Evolutionary conservation across 345 rosid species (phyloP).

Genomic region (Linum lewisii): DNA sequence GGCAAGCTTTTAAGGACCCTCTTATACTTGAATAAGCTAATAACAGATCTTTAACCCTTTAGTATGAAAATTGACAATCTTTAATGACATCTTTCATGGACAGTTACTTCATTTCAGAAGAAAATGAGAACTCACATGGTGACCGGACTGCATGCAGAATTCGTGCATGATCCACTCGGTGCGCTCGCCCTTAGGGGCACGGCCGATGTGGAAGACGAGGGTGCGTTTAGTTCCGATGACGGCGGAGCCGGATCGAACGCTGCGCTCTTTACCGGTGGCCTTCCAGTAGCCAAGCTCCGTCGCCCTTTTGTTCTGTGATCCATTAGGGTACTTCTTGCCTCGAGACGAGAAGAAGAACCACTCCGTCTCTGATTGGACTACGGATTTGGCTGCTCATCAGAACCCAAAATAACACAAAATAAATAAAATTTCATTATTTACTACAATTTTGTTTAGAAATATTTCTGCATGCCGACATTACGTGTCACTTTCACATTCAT

Average conservation of each 20-base stretch:
- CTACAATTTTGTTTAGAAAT: too few relatives aligned
- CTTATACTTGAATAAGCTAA: too few relatives aligned
- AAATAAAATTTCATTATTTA: too few relatives aligned
- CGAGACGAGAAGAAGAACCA: conserved; percentile 88
- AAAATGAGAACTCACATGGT: conserved; percentile 47
- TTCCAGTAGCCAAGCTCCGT: conserved; percentile 87
- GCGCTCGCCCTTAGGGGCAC: conserved; percentile 85
- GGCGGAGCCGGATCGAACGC: conserved; percentile 44
- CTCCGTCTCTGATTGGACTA: conserved; percentile 58
- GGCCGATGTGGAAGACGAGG: conserved; percentile 77
- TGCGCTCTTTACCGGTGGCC: conserved; percentile 84
- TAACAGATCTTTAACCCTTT: too few relatives aligned
- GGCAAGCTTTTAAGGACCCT: too few relatives aligned
- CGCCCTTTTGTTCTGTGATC: conserved; percentile 72
- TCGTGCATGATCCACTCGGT: conserved; percentile 98
- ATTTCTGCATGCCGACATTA: background rate
- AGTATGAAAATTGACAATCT: too few relatives aligned
- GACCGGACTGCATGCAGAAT: conserved; percentile 46
- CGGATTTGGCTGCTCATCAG: conserved; percentile 41
- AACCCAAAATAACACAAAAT: conserved; percentile 9
- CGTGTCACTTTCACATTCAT: background rate
- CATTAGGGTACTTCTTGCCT: conserved; percentile 83
- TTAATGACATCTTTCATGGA: too few relatives aligned
- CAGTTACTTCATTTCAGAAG: too few relatives aligned
- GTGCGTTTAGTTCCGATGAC: conserved; percentile 84